phyloP scores from a whole-genome alignment of 164 flowering plant genomes.

The Protea cynaroides region DNA sequence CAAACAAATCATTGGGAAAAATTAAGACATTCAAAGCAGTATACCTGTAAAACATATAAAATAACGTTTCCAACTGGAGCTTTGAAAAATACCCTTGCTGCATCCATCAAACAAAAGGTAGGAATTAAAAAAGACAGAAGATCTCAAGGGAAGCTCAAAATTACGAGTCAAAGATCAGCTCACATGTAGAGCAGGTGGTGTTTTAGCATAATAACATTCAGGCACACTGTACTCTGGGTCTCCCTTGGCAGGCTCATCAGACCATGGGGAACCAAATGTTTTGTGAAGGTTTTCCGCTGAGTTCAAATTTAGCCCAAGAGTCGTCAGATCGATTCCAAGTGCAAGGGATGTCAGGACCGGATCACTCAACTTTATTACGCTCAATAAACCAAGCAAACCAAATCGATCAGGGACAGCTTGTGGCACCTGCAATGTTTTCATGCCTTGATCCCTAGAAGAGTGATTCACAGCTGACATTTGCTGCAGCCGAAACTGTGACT shows the following conservation, averaged over 20 bases:
- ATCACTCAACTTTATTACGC: slow-evolving; percentile 81
- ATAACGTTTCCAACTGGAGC: slow-evolving; percentile 60
- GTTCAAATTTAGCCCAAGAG: slow-evolving; percentile 83
- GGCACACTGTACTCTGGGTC: slow-evolving; percentile 86
- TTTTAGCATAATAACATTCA: slow-evolving; percentile 74
- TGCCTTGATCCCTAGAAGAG: slow-evolving; percentile 66
- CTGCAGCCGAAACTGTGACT: slow-evolving; percentile 74
- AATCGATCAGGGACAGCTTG: slow-evolving; percentile 69
- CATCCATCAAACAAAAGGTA: slow-evolving; percentile 14
- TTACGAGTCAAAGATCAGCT: slow-evolving; percentile 15
- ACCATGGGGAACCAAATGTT: slow-evolving; percentile 94
- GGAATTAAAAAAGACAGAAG: slow-evolving; percentile 2
- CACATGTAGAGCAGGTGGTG: slow-evolving; percentile 73
- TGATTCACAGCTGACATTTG: slow-evolving; percentile 68
- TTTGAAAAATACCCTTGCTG: slow-evolving; percentile 78
- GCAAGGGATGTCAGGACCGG: slow-evolving; percentile 85
- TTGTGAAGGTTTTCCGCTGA: slow-evolving; percentile 83
- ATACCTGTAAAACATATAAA: slow-evolving; percentile 91
- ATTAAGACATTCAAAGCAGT: background rate
- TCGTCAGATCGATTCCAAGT: slow-evolving; percentile 91
- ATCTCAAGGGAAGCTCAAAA: background rate
- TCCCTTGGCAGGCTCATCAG: slow-evolving; percentile 89
- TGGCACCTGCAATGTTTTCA: slow-evolving; percentile 59
- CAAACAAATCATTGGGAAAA: slow-evolving; percentile 1
- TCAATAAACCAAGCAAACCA: slow-evolving; percentile 83